Evolutionary conservation across 306 rosid species (phyloP), one percentile per base, ranked within the genome.

Genomic region (Ziziphus jujuba): DNA sequence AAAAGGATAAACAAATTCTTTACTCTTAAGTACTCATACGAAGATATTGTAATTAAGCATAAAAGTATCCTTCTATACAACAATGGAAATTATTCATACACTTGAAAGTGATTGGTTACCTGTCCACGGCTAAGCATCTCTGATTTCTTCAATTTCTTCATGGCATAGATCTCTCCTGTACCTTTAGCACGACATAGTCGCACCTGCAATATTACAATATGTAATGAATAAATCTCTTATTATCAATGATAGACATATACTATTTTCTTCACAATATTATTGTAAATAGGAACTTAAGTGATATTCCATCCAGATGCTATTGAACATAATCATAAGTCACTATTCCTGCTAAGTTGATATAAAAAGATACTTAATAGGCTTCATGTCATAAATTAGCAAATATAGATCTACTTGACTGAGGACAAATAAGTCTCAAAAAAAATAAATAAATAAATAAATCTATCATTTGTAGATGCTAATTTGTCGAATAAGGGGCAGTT

Each of bases 91-190:
- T 10, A 9, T 7, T 48, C 25, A 40, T 23, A 50, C 14, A 63
- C 21, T 33, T 48, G 54, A 13, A 3, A 61, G 13, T 56, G 35
- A 65, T 3, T 31, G 20, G 2, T 65, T 80, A 95, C 99, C 99
- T 95, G 99, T 64, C 99, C 99, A n/a, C 99, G 97, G 74, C 96
- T 90, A 82, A 95, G 99, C 99, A 95, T 95, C 61, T 95, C 99
- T 38, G 91, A 95, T 69, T 95, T 95, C 89, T 87, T 95, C 84
- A 95, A 73, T 80, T 95, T 95, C 91, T 95, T 95, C 99, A 87
- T 87, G 52, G 97, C 99, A 61, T 72, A 95, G 82, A 95, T 87
- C 80, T 88, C 97, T 60, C 96, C 90, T 0, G 92, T 88, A 65
- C 63, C 67, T 77, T 86, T 88, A 57, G 89, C 97, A 43, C 97